Percentiles rank a stretch among this genome's conserved stretches.
phyloP scores from a whole-genome alignment of 1,284 basidiomycete species.

The Puccinia hordei region DNA sequence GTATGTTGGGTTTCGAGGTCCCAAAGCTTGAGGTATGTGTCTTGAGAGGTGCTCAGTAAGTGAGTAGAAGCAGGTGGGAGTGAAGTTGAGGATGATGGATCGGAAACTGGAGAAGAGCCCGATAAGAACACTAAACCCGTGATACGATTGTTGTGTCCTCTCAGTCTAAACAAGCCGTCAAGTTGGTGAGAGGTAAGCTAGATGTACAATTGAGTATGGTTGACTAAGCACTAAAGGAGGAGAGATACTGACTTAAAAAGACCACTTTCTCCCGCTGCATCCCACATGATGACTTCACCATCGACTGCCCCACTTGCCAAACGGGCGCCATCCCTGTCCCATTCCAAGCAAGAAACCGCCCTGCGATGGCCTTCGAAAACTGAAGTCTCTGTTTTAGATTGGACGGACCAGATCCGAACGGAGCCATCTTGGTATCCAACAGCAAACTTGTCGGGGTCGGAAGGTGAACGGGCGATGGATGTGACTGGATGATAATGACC shows the following conservation, averaged over 20 bases:
- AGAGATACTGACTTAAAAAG: slow-evolving; percentile 69
- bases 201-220: neutral
- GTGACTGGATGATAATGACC: slow-evolving; percentile 89
- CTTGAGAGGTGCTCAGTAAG: slow-evolving; percentile 81
- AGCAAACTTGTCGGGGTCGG: slow-evolving; percentile 73
- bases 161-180: slow-evolving; percentile 67
- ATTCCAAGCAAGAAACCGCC: slow-evolving; percentile 78
- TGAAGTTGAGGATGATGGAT: slow-evolving; percentile 57
- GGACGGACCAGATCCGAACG: slow-evolving; percentile 80
- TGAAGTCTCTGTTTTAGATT: slow-evolving; percentile 70
- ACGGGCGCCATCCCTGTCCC: slow-evolving; percentile 76
- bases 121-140: slow-evolving; percentile 79
- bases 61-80: slow-evolving; percentile 63
- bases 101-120: slow-evolving; percentile 64
- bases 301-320: slow-evolving; percentile 90
- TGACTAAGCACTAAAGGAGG: slow-evolving; percentile 23
- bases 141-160: slow-evolving; percentile 89
- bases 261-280: slow-evolving; percentile 88
- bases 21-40: slow-evolving; percentile 95
- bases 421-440: slow-evolving; percentile 97
- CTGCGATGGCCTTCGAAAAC: slow-evolving; percentile 98
- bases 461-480: slow-evolving; percentile 76
- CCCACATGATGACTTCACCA: slow-evolving; percentile 94
- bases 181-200: neutral
- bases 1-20: slow-evolving; percentile 93